These are phyloP conservation scores for Chenopodium suecicum DNA, from an alignment of 148 eudicot species.

Conservation along the genomic window DNA sequence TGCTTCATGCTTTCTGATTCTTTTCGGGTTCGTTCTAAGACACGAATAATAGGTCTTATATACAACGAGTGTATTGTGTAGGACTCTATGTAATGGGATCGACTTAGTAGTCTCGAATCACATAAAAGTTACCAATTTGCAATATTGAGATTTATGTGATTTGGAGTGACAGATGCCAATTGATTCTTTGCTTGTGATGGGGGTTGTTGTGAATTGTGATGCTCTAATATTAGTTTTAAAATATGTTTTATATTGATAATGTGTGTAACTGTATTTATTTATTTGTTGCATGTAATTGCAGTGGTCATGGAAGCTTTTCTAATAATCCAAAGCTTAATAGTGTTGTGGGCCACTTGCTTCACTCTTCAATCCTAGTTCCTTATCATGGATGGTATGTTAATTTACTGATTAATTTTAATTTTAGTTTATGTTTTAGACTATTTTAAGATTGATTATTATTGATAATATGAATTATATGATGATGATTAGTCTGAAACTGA, in stretches of 20 bases:
- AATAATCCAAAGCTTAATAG: conserved; percentile 59
- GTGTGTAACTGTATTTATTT: conserved; percentile 1
- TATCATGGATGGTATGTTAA: conserved; percentile 77
- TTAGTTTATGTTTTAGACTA: conserved; percentile 3
- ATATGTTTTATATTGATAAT: conserved; percentile 10
- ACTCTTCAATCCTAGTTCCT: conserved; percentile 82
- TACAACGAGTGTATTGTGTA: neutral
- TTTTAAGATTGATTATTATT: neutral
- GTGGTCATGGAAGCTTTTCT: conserved; percentile 94
- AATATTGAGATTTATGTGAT: neutral
- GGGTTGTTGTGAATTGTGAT: neutral
- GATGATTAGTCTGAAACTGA: neutral
- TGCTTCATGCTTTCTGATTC: too few relatives aligned
- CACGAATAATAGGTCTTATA: too few relatives aligned
- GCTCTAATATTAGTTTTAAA: neutral
- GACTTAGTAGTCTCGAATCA: neutral
- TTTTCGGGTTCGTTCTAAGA: neutral
- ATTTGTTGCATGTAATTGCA: conserved; percentile 24
- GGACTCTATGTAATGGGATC: neutral
- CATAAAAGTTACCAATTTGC: neutral
- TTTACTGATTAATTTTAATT: too few relatives aligned
- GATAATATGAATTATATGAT: neutral
- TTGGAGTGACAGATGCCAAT: neutral
- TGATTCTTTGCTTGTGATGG: conserved; percentile 7
- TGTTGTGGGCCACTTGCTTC: conserved; percentile 69